Percentiles rank a stretch among this genome's conserved stretches.
Conservation (phyloP, 2,329 filamentous ascomycete species). For the Fusarium sublunatum region DNA sequence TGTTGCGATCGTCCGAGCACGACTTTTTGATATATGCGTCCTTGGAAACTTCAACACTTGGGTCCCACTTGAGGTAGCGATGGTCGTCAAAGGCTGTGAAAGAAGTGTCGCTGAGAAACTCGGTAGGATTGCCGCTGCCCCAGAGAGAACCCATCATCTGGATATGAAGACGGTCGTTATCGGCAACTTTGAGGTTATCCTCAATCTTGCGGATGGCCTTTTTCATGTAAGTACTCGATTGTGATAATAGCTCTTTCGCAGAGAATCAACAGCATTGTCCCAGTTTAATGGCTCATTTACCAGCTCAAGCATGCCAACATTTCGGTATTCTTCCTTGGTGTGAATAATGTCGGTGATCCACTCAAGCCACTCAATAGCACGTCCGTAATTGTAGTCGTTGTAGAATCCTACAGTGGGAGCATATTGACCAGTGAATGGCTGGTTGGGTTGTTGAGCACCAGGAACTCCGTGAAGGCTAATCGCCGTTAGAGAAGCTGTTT, state of each 20-base stretch:
- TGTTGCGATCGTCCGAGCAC: conserved; percentile 60
- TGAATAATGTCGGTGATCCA: conserved; percentile 67
- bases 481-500: background rate
- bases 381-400: conserved; percentile 65
- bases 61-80: conserved; percentile 67
- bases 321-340: conserved; percentile 59
- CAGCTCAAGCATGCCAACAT: conserved; percentile 69
- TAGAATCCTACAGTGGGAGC: conserved; percentile 62
- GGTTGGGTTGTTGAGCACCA: conserved; percentile 58
- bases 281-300: conserved; percentile 45
- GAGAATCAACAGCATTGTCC: conserved; percentile 31
- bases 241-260: conserved; percentile 36
- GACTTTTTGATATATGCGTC: conserved; percentile 61
- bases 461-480: conserved; percentile 60
- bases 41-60: conserved; percentile 47
- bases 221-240: background rate
- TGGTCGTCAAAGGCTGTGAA: conserved; percentile 68
- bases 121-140: conserved; percentile 65
- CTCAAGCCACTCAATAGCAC: conserved; percentile 65
- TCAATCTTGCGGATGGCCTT: conserved; percentile 61
- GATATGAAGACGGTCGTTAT: conserved; percentile 62
- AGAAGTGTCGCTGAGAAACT: conserved; percentile 55
- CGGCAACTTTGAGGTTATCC: conserved; percentile 53
- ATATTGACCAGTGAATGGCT: conserved; percentile 60
- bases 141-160: conserved; percentile 62